A percentile compares a stretch with the other conserved stretches of the same genome.
Evolutionary conservation across 148 eudicot genomes (phyloP).

Genomic region (Agrostemma githago): DNA sequence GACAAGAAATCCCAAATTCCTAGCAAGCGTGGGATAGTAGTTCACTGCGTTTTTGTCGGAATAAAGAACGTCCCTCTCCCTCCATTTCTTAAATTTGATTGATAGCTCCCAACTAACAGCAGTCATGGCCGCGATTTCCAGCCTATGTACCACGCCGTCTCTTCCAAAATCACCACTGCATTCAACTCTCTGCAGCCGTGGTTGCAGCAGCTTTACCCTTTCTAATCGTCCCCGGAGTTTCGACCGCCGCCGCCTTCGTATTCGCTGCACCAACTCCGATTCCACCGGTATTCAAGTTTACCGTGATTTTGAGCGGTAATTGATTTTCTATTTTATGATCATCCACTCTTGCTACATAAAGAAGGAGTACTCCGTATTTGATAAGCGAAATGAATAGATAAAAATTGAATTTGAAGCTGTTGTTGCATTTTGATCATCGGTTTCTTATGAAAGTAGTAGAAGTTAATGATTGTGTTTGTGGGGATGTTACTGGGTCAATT

Average conservation of each 20-base stretch:
- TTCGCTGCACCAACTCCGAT: constrained; percentile 30
- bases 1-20: too few species aligned
- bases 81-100: background rate
- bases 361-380: background rate
- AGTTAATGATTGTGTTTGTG: background rate
- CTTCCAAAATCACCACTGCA: background rate
- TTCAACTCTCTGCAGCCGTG: background rate
- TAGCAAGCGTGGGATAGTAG: background rate
- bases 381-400: background rate
- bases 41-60: background rate
- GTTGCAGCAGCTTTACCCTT: background rate
- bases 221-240: background rate
- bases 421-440: too few species aligned
- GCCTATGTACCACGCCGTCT: background rate
- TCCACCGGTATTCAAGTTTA: constrained; percentile 61
- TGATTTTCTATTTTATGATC: background rate
- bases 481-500: background rate
- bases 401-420: background rate
- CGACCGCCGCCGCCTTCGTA: constrained; percentile 17
- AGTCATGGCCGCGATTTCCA: constrained; percentile 6
- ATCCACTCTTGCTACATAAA: background rate
- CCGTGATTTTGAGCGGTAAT: constrained; percentile 71
- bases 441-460: too few species aligned
- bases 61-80: background rate
- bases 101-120: background rate